A percentile compares a stretch with the other conserved stretches of the same genome.
These are phyloP conservation scores for Suhomyces bolitotheri DNA, from an alignment of 1,139 yeast genomes.

Conservation along the genomic window DNA sequence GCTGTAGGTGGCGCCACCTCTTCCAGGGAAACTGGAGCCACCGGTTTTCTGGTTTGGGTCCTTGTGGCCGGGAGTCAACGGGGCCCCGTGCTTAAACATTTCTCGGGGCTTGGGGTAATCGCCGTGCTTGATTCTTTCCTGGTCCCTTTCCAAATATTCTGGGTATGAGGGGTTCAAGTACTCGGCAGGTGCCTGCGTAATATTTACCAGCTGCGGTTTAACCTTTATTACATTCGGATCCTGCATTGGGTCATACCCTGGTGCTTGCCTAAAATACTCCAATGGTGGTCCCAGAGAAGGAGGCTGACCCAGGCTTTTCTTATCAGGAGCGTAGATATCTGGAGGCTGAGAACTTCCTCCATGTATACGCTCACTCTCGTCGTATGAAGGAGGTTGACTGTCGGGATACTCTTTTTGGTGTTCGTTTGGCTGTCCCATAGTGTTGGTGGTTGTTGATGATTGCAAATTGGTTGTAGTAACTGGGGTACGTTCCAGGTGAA, in stretches of 20 bases:
- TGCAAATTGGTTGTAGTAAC: background rate
- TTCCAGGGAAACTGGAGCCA: constrained; percentile 42
- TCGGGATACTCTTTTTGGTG: background rate
- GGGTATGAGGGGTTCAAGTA: constrained; percentile 42
- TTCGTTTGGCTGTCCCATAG: constrained; percentile 3
- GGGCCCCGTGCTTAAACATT: constrained; percentile 36
- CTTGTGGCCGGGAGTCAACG: constrained; percentile 32
- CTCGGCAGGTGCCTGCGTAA: constrained; percentile 36
- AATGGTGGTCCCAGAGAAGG: too few species aligned
- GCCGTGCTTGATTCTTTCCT: constrained; percentile 35
- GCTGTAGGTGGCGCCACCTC: constrained; percentile 40
- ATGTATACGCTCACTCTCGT: constrained; percentile 7
- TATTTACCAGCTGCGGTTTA: constrained; percentile 39
- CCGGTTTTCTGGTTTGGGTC: constrained; percentile 25
- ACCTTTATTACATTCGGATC: constrained; percentile 35
- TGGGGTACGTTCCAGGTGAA: too few species aligned
- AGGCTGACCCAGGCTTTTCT: background rate
- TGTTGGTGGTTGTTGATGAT: background rate
- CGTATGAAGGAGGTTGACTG: constrained; percentile 17
- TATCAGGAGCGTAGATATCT: constrained; percentile 2
- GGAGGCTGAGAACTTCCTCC: background rate
- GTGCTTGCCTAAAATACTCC: constrained; percentile 1
- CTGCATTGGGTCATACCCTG: constrained; percentile 22
- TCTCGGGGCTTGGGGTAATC: constrained; percentile 31
- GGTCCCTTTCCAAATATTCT: constrained; percentile 35